Evolutionary conservation across 2,329 filamentous ascomycete genomes (phyloP), one percentile per base, ranked within the genome.

Genomic region (Hypoxylon sp.): DNA sequence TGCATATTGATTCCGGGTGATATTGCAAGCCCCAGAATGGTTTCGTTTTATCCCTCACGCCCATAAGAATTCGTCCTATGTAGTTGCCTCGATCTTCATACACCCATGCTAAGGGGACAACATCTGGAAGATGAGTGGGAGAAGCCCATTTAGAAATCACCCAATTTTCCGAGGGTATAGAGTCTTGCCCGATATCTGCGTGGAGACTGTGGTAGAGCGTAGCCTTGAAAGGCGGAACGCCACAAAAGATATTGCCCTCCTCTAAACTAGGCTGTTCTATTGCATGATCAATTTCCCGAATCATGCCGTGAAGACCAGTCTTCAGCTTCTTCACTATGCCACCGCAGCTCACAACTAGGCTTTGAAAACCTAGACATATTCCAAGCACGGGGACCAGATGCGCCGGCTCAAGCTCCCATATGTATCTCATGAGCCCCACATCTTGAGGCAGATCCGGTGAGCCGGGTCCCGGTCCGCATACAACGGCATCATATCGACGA

Each of bases 21-120:
- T 96, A 97, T 76, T 97, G 94, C 17, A 97, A 84, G 0, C 92
- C 94, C 90, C 92, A 97, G 69, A 95, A 92, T 0, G 94, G 94
- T 70, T 89, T 90, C 0, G 70, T 75, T 17, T 77, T 80, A 77
- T 97, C 93, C 69, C 85, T 87, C 14, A 90, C 88, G 0, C 87
- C 92, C 93, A 97, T 97, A n/a, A 96, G 79, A 2, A 94, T 85
- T 45, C 85, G 81, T 74, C 88, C 85, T 7, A 74, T 71, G 9
- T 69, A 64, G 10, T 76, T 79, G 3, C 78, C 78, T 5, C 80
- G 75, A 5, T 79, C 76, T 69, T 86, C 84, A 34, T 84, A 82
- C 2, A 87, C 81, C 90, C 90, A 93, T 0, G 90, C 90, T 63
- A 92, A 79, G 7, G 90, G 86, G 30, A 86, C 74, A 21, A 89